A percentile compares a stretch with the other conserved stretches of the same genome.
Conservation (phyloP, 2,329 filamentous ascomycete species). For the Phoma sp. region DNA sequence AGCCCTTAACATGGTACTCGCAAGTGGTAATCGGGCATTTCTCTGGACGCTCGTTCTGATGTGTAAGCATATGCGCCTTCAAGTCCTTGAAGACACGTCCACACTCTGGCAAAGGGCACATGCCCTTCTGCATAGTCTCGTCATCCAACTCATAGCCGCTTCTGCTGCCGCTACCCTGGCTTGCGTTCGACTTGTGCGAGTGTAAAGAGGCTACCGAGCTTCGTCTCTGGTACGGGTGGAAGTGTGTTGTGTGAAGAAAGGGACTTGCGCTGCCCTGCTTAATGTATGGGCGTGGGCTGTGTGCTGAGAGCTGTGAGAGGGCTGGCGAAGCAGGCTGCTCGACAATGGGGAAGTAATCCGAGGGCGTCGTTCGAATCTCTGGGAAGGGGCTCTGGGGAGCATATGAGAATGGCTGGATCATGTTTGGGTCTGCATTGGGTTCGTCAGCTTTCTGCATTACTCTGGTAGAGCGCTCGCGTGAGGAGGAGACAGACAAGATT, state of each 20-base stretch:
- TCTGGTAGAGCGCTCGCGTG: neutral
- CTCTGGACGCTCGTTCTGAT: constrained; percentile 87
- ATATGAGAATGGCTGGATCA: constrained; percentile 61
- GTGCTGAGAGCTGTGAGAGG: constrained; percentile 61
- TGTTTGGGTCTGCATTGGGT: constrained; percentile 59
- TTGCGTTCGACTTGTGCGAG: constrained; percentile 67
- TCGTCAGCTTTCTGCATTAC: constrained; percentile 20
- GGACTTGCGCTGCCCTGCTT: constrained; percentile 69
- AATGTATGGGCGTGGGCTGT: constrained; percentile 52
- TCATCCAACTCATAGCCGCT: constrained; percentile 49
- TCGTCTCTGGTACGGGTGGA: constrained; percentile 66
- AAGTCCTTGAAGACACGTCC: constrained; percentile 88
- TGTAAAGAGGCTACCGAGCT: constrained; percentile 75
- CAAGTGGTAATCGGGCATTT: constrained; percentile 93
- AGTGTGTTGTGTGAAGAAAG: constrained; percentile 64
- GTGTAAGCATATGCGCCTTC: constrained; percentile 93
- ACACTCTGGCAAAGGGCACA: constrained; percentile 84
- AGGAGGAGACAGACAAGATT: constrained; percentile 49
- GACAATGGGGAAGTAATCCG: constrained; percentile 51
- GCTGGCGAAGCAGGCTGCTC: constrained; percentile 67
- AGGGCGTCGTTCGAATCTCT: constrained; percentile 49
- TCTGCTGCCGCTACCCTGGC: constrained; percentile 55
- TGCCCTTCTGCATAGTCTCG: constrained; percentile 68
- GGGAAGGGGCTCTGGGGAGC: constrained; percentile 50
- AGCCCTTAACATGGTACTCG: constrained; percentile 91